Conservation (phyloP, 768 basidiomycete genomes). For the Naganishia antarctica region DNA sequence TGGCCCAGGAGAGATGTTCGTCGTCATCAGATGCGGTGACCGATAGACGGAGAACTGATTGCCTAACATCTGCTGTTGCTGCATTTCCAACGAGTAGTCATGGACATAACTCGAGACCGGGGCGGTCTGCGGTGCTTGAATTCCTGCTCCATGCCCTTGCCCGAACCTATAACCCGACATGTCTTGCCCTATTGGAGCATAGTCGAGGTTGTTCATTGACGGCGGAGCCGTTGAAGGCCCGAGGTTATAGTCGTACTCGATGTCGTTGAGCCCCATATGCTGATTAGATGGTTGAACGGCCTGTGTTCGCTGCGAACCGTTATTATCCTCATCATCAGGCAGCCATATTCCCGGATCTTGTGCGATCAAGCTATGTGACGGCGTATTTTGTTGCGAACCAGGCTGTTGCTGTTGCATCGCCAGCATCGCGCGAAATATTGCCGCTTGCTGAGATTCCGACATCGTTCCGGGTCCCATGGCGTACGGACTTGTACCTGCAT, state of each 20-base stretch:
- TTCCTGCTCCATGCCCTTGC: neutral
- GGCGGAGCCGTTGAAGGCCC: slow-evolving; percentile 8
- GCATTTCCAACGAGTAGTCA: neutral
- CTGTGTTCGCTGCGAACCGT: neutral
- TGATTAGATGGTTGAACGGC: neutral
- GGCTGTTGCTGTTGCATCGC: slow-evolving; percentile 1
- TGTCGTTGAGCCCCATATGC: neutral
- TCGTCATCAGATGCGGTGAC: neutral
- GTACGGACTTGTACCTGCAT: neutral
- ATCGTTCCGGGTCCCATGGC: neutral
- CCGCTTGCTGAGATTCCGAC: slow-evolving; percentile 10
- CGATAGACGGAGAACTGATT: slow-evolving; percentile 15
- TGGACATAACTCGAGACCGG: neutral
- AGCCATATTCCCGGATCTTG: slow-evolving; percentile 17
- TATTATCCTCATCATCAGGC: neutral
- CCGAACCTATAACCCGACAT: neutral
- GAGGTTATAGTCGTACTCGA: slow-evolving; percentile 5
- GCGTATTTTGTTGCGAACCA: neutral
- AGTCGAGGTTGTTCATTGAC: neutral
- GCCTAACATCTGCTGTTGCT: slow-evolving; percentile 1
- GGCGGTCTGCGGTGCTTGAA: neutral
- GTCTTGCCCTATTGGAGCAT: neutral
- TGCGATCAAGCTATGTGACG: neutral
- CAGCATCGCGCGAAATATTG: slow-evolving; percentile 14
- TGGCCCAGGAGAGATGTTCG: slow-evolving; percentile 11